Percentiles rank a stretch among this genome's conserved stretches.
Conservation (phyloP, 2,329 filamentous ascomycete genomes). For the Cladosporium sphaerospermum region DNA sequence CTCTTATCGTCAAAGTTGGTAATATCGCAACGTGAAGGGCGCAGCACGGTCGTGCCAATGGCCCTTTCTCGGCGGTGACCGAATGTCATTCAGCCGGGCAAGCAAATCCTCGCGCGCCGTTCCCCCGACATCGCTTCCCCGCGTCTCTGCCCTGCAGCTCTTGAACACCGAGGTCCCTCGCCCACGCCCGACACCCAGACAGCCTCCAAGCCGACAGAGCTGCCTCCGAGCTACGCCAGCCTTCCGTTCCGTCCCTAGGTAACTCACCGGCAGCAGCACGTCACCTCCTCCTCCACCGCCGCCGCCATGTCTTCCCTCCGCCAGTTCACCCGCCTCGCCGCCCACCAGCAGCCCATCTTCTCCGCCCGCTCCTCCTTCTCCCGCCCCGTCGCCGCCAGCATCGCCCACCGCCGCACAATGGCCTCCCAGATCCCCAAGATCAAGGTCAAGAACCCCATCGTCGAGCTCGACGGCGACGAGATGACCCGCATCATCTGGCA, state of each 20-base stretch:
- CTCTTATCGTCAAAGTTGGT: no score
- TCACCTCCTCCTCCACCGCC: background rate
- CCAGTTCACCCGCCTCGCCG: constrained; percentile 14
- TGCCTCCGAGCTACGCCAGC: no score
- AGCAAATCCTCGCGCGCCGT: no score
- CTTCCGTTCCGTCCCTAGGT: no score
- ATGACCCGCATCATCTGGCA: constrained; percentile 99
- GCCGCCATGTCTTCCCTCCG: constrained; percentile 21
- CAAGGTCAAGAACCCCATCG: constrained; percentile 98
- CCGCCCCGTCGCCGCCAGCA: constrained; percentile 27
- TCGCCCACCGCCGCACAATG: constrained; percentile 33
- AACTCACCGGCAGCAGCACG: no score
- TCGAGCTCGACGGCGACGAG: constrained; percentile 89
- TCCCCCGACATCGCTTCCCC: constrained; percentile 7
- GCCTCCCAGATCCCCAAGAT: constrained; percentile 64
- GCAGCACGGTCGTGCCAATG: no score
- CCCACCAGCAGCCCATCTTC: constrained; percentile 12
- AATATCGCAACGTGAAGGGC: no score
- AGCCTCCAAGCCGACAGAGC: no score
- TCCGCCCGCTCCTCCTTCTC: constrained; percentile 22
- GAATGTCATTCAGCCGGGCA: no score
- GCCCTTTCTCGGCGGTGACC: no score
- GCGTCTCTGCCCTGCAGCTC: background rate
- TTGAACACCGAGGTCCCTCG: background rate
- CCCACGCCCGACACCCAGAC: no score